Evolutionary conservation across 352 stramenopile genomes (phyloP).

Genomic region (Globisporangium abappressorium): DNA sequence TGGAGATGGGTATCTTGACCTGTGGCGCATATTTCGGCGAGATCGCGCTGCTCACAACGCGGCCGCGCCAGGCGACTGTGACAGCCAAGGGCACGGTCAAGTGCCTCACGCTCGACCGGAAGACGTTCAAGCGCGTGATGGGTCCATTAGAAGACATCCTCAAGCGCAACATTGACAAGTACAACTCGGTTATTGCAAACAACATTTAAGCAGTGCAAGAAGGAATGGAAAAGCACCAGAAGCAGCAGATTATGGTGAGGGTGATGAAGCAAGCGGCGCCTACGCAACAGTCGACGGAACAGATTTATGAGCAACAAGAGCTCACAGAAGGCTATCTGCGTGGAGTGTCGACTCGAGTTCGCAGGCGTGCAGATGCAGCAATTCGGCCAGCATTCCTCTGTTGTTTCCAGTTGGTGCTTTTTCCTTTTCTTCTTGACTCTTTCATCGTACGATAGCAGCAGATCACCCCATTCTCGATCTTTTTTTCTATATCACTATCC

Average conservation of each 20-base stretch:
- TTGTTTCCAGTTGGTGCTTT: background rate
- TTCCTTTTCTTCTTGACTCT: background rate
- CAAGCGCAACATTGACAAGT: conserved; percentile 91
- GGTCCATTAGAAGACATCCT: conserved; percentile 87
- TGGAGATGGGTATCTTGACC: conserved; percentile 87
- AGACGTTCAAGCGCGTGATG: conserved; percentile 92
- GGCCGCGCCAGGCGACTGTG: conserved; percentile 89
- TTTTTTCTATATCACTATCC: conserved; percentile 11
- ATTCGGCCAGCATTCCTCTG: background rate
- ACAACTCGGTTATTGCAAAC: conserved; percentile 89
- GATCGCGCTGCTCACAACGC: conserved; percentile 92
- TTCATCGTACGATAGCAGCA: conserved; percentile 14
- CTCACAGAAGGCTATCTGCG: background rate
- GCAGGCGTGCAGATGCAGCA: background rate
- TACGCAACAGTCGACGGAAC: background rate
- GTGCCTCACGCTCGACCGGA: conserved; percentile 90
- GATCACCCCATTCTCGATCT: background rate
- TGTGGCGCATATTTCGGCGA: conserved; percentile 96
- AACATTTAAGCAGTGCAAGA: conserved; percentile 63
- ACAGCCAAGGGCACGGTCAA: conserved; percentile 83
- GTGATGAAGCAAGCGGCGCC: background rate
- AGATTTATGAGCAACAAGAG: background rate
- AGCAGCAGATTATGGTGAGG: background rate
- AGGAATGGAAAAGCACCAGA: background rate
- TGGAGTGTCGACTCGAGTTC: background rate